Evolutionary conservation across 2,329 filamentous ascomycete species (phyloP).

Genomic region (Graphilbum sp.): DNA sequence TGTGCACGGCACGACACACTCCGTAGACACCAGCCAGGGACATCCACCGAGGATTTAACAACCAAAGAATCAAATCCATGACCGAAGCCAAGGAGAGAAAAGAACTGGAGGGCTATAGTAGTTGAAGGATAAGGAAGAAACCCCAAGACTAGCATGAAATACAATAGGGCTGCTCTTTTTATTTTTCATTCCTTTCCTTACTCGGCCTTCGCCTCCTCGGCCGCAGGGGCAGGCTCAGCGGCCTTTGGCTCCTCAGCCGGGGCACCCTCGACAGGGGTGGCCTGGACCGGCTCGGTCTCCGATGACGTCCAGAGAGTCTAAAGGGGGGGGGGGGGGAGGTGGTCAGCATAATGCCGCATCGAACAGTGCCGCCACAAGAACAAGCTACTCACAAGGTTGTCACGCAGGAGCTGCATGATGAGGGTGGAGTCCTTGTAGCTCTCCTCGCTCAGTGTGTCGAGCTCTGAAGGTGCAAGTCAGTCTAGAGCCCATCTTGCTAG

Average conservation of each 20-base stretch:
- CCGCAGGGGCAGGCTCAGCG: constrained; percentile 30
- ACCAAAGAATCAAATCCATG: constrained; percentile 6
- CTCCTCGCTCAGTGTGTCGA: constrained; percentile 93
- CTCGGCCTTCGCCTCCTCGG: constrained; percentile 55
- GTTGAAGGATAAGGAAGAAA: constrained; percentile 12
- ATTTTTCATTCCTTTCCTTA: constrained; percentile 50
- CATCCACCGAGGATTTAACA: constrained; percentile 28
- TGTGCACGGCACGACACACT: constrained; percentile 49
- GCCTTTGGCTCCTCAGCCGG: constrained; percentile 41
- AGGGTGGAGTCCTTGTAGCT: constrained; percentile 98
- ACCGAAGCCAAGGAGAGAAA: background rate
- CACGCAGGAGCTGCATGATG: constrained; percentile 96
- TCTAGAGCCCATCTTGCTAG: no score
- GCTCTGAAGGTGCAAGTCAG: constrained; percentile 41
- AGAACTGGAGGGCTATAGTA: constrained; percentile 6
- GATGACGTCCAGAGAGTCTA: constrained; percentile 99
- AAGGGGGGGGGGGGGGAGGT: background rate
- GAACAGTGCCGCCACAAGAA: no score
- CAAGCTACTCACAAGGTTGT: constrained; percentile 73
- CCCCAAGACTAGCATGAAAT: constrained; percentile 9
- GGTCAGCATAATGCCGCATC: background rate
- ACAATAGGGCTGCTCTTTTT: constrained; percentile 16
- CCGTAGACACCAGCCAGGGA: constrained; percentile 38
- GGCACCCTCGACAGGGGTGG: constrained; percentile 31
- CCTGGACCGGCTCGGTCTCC: constrained; percentile 72